phyloP scores from a whole-genome alignment of 108 stramenopile genomes.

The Cylindrotheca fusiformis region DNA sequence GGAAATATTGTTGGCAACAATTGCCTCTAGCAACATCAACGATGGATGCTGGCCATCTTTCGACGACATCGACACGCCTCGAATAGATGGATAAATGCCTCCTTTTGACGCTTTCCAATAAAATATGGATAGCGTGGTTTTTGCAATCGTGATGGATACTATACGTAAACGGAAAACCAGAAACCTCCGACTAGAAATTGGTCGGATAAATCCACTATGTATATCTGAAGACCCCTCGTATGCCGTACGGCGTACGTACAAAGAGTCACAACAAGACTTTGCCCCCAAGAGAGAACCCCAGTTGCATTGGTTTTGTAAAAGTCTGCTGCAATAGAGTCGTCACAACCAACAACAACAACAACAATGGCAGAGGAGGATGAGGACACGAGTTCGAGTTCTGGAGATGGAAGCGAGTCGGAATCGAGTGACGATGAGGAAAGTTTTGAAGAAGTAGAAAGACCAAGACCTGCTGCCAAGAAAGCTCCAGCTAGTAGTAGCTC shows the following conservation, averaged over 20 bases:
- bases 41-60: not conserved
- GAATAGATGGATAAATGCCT: too few relatives aligned
- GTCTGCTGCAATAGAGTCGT: not conserved
- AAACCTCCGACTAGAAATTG: too few relatives aligned
- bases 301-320: not conserved
- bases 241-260: not conserved
- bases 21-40: not conserved
- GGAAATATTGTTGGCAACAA: not conserved
- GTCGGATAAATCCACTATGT: too few relatives aligned
- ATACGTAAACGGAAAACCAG: too few relatives aligned
- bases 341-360: not conserved
- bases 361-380: not conserved
- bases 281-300: not conserved
- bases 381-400: not conserved
- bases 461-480: not conserved
- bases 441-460: not conserved
- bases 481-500: not conserved
- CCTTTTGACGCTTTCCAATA: too few relatives aligned
- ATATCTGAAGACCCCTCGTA: not conserved
- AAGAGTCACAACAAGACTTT: not conserved
- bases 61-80: too few relatives aligned
- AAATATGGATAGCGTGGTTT: too few relatives aligned
- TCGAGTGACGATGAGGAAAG: conserved; percentile 9
- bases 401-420: not conserved
- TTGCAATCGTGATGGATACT: too few relatives aligned